Conservation (phyloP, 192 early-diverging fungal species). For the Lunasporangiospora selenospora region DNA sequence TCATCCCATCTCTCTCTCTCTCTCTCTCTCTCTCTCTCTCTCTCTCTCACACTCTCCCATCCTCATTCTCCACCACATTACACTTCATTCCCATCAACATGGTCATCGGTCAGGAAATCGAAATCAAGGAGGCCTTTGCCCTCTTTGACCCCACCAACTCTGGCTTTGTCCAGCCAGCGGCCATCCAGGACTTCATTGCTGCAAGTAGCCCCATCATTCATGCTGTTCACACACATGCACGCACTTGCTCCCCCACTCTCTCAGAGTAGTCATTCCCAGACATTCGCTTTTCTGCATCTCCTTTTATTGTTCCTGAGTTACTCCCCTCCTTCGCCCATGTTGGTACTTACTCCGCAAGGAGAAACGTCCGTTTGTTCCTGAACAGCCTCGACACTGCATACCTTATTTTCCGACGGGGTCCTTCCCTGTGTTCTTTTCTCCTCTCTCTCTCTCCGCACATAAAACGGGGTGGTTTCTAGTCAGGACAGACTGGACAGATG, state of each 20-base stretch:
- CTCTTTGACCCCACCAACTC: constrained; percentile 52
- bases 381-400: neutral
- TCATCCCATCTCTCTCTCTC: constrained; percentile 5
- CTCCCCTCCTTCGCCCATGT: neutral
- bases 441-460: neutral
- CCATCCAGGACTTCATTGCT: constrained; percentile 46
- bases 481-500: too few species aligned
- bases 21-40: neutral
- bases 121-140: constrained; percentile 48
- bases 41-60: neutral
- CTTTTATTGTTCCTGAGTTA: neutral
- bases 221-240: neutral
- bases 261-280: neutral
- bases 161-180: constrained; percentile 45
- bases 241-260: neutral
- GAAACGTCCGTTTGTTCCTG: neutral
- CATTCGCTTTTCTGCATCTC: neutral
- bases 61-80: neutral
- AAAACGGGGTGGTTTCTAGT: too few species aligned
- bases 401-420: neutral
- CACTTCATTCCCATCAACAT: constrained; percentile 2
- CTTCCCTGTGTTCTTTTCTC: neutral
- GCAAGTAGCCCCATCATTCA: constrained; percentile 14
- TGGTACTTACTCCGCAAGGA: too few species aligned
- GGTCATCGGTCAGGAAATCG: constrained; percentile 48